These are phyloP conservation scores for Hordeum marinum DNA, from an alignment of 176 grass and related monocot species.

Conservation along the genomic window DNA sequence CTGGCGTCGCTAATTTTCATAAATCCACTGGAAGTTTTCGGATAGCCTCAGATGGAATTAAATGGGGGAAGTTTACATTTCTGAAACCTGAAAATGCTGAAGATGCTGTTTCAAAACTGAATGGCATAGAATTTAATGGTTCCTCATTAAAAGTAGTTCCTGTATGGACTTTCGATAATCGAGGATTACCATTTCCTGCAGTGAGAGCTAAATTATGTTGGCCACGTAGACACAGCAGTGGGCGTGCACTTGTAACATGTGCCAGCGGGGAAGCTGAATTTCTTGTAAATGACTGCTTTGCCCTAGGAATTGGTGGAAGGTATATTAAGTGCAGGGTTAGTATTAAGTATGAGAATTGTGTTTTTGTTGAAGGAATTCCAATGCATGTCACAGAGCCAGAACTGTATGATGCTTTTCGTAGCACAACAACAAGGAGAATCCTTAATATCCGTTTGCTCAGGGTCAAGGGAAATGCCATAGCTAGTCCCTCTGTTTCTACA, in stretches of 20 bases:
- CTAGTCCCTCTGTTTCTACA: constrained; percentile 23
- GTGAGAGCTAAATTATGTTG: constrained; percentile 78
- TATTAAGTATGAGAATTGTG: constrained; percentile 50
- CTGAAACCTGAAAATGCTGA: constrained; percentile 66
- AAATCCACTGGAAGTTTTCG: constrained; percentile 35
- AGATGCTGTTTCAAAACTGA: constrained; percentile 59
- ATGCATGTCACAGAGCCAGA: constrained; percentile 61
- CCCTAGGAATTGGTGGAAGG: constrained; percentile 53
- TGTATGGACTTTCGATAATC: constrained; percentile 31
- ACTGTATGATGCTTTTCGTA: constrained; percentile 55
- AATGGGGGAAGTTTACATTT: constrained; percentile 86
- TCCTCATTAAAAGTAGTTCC: constrained; percentile 58
- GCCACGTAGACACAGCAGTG: constrained; percentile 62
- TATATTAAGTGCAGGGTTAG: constrained; percentile 72
- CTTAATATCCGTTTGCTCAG: constrained; percentile 58
- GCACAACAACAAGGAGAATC: constrained; percentile 52
- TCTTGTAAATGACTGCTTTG: constrained; percentile 56
- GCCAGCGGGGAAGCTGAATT: constrained; percentile 60
- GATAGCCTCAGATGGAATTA: constrained; percentile 41
- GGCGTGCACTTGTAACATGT: constrained; percentile 60
- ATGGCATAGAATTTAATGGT: constrained; percentile 69
- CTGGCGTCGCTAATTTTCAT: constrained; percentile 56
- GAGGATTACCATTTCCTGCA: constrained; percentile 61
- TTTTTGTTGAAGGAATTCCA: constrained; percentile 69
- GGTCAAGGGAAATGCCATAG: constrained; percentile 30